Evolutionary conservation across 192 early-diverging fungal species (phyloP), one percentile per base, ranked within the genome.

Genomic region (Rhizoclosmatium sp.): DNA sequence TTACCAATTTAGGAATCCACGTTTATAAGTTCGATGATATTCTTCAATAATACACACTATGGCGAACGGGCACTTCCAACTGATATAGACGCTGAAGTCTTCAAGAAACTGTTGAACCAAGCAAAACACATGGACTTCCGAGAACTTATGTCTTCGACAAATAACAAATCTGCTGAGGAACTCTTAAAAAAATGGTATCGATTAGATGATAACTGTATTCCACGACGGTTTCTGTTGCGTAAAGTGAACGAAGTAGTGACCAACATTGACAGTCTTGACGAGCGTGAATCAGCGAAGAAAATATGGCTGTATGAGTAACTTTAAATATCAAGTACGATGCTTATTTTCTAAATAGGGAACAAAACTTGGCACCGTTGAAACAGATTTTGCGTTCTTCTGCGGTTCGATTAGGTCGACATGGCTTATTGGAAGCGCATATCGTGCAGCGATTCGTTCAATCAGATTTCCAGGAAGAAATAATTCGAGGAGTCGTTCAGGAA

Each of bases 391-490:
- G 73, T 42, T 14, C 42, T 4, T 2, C 60, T 39, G 73, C 46
- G n/a, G 73, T 75, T 2, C 60, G 60, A 21, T 46, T 75, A 12
- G 60, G 59, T 9, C 31, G 73, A 39, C 65, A 65, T 10, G 58
- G 60, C 23, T n/a, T 75, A 4, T 19, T 75, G 31, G 60, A 75
- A 9, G 31, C 73, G 14, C 31, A 41, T 46, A 39, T 61, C 1
- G 73, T 46, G 41, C 73, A 75, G 47, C 23, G 60, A 39, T 64
- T 75, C 41, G 73, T 75, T 41, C 73, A 75, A 47, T 75, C 73
- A 10, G 60, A 64, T 39, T 75, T 75, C 45, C 73, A 75, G 64
- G 73, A 75, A 47, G 73, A 75, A 75, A 64, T 75, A n/a, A 47
- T 45, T 19, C 21, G 73, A 65, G 61, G 73, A 2, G 56, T 75